These are phyloP conservation scores for Phytophthora meadii DNA, from an alignment of 352 stramenopile genomes.

Conservation along the genomic window DNA sequence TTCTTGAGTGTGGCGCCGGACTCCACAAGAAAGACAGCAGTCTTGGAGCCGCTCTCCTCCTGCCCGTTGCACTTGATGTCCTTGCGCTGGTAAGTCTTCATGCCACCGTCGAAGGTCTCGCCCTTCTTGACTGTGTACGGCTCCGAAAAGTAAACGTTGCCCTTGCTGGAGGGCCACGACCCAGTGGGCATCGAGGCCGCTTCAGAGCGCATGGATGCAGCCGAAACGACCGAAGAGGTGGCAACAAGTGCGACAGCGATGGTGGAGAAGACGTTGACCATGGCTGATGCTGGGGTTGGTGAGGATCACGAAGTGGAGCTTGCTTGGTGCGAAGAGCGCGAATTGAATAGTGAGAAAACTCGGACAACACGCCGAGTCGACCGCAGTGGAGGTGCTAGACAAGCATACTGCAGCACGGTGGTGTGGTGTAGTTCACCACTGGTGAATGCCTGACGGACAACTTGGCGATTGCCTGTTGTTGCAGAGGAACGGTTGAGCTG, in stretches of 20 bases:
- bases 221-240: constrained; percentile 1
- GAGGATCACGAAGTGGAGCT: not conserved
- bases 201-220: constrained; percentile 5
- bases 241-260: not conserved
- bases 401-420: not conserved
- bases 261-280: constrained; percentile 1
- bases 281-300: not conserved
- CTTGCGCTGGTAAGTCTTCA: constrained; percentile 59
- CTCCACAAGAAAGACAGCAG: constrained; percentile 29
- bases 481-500: not conserved
- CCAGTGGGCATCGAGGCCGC: constrained; percentile 2
- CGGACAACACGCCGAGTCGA: not conserved
- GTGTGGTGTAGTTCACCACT: not conserved
- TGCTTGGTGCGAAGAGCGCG: constrained; percentile 2
- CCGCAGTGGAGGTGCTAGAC: not conserved
- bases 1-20: constrained; percentile 5
- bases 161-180: constrained; percentile 5
- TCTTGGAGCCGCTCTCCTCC: constrained; percentile 20
- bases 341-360: constrained; percentile 3
- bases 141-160: constrained; percentile 5
- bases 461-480: not conserved
- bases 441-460: not conserved
- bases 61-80: constrained; percentile 43
- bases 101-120: constrained; percentile 13
- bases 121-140: constrained; percentile 14